These are phyloP conservation scores for Haplographium delicatum DNA, from an alignment of 495 filamentous ascomycete genomes.

Conservation along the genomic window DNA sequence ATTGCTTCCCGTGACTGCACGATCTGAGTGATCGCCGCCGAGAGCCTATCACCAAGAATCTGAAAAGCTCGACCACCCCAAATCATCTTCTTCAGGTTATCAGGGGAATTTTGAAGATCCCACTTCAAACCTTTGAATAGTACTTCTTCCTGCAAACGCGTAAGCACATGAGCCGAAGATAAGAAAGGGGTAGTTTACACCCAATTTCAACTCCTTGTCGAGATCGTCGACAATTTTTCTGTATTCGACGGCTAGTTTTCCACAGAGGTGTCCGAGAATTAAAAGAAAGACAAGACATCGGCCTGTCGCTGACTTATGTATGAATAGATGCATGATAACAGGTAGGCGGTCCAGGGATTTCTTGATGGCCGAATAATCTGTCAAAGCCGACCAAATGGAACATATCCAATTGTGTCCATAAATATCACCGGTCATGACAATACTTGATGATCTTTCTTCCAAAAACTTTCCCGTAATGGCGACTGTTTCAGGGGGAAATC, in stretches of 20 bases:
- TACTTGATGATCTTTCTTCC: constrained; percentile 13
- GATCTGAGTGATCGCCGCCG: constrained; percentile 9
- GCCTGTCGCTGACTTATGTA: constrained; percentile 10
- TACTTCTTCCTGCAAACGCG: constrained; percentile 8
- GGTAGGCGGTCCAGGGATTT: not conserved
- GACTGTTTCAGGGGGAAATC: constrained; percentile 11
- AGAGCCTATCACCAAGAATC: constrained; percentile 12
- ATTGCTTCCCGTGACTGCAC: constrained; percentile 8
- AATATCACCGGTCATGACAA: constrained; percentile 16
- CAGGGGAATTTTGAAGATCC: not conserved
- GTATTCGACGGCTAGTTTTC: constrained; percentile 11
- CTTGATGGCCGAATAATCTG: not conserved
- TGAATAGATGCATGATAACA: constrained; percentile 7
- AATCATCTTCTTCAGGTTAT: constrained; percentile 17
- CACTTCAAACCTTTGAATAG: constrained; percentile 13
- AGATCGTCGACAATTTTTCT: constrained; percentile 3
- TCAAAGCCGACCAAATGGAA: constrained; percentile 11
- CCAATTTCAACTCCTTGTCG: constrained; percentile 3
- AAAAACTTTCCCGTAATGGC: not conserved
- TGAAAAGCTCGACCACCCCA: constrained; percentile 16
- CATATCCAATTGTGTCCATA: constrained; percentile 11
- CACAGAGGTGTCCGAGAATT: constrained; percentile 10
- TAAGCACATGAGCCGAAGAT: not conserved
- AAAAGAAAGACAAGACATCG: constrained; percentile 15
- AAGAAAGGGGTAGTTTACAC: not conserved